Conservation (phyloP, 2,329 filamentous ascomycete genomes). For the Fusarium dlaminii region DNA sequence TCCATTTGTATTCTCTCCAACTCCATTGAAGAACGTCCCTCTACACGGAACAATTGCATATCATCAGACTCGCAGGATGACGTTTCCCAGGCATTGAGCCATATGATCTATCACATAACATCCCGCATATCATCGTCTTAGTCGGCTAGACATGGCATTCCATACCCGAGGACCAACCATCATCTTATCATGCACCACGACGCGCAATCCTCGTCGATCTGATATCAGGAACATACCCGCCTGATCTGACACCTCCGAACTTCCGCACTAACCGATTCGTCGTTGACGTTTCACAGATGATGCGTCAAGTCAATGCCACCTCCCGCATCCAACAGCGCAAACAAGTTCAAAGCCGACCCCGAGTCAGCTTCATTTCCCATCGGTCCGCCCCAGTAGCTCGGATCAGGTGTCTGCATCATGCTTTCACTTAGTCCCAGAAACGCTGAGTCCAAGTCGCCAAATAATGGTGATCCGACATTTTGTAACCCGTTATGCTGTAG, state of each 20-base stretch:
- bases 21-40: not conserved
- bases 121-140: not conserved
- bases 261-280: conserved; percentile 6
- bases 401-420: conserved; percentile 54
- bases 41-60: not conserved
- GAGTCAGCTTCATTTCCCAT: conserved; percentile 54
- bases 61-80: no score
- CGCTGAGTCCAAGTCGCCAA: conserved; percentile 50
- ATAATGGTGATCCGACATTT: conserved; percentile 43
- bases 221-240: not conserved
- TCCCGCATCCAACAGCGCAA: conserved; percentile 60
- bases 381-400: conserved; percentile 50
- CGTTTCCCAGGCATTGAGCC: not conserved
- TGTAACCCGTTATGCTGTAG: conserved; percentile 43
- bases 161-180: not conserved
- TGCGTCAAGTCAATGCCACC: conserved; percentile 63
- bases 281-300: conserved; percentile 42
- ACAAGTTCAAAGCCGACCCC: conserved; percentile 59
- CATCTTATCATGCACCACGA: not conserved
- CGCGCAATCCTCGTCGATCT: not conserved
- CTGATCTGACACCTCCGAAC: not conserved
- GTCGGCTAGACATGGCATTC: conserved; percentile 4
- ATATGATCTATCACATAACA: not conserved
- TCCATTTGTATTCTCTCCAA: not conserved
- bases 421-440: conserved; percentile 52